Evolutionary conservation across 495 filamentous ascomycete genomes (phyloP), one percentile per base, ranked within the genome.

Genomic region (Xylaria palmicola): DNA sequence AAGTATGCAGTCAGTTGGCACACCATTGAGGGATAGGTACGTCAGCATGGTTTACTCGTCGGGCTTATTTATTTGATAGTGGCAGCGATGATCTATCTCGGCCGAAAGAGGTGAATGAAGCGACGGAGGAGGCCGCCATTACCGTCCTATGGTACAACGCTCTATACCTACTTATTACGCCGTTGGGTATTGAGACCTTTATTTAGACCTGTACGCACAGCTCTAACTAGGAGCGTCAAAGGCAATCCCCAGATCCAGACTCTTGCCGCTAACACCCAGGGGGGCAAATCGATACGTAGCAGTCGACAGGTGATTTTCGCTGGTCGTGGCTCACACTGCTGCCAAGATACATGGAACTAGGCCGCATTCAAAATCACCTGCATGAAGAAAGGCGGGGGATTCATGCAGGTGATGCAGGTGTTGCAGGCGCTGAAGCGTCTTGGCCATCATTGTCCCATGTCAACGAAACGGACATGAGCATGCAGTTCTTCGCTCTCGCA

Each of bases 321-420:
- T 53, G 32, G 32, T 39, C 34, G 50, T 52, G 59, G 58, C 50
- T 43, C 9, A 50, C 50, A 19, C 39, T 40, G 30, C 29, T 39
- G 59, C 50, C 59, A 54, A 61, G 59, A 32, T 60, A 39, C 49
- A 48, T 39, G 12, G 40, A 55, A 50, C 59, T 61, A 61, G 50
- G 22, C 59, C 59, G 59, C 13, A 47, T 61, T 40, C 40, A 55
- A 55, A 29, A 32, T 36, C 34, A 51, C 59, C 49, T 55, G 59
- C 59, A 55, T 34, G 13, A 27, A 47, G 40, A 61, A 61, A 61
- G 50, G 59, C 49, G 49, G 59, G 59, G 59, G 49, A 55, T 61
- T 61, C 50, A 55, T 52, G 59, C 50, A 30, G 56, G 24, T 41
- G 37, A 55, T 52, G 59, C 50, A 30, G 56, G 24, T 41, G 37